These are phyloP conservation scores for Beta corolliflora DNA, from an alignment of 179 eudicot species.

Conservation along the genomic window DNA sequence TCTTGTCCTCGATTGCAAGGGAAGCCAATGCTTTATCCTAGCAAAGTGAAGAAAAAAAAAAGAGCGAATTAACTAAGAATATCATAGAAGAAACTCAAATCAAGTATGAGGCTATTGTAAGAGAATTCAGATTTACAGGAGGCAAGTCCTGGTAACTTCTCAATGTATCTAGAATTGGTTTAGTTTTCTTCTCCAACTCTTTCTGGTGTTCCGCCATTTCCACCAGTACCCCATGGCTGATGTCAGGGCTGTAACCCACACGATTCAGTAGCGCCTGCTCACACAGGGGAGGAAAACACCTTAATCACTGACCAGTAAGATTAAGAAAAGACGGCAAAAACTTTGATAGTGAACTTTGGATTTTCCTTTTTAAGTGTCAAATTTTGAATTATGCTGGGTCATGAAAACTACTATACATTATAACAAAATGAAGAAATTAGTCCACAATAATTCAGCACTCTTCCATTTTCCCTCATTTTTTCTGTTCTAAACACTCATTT, in stretches of 20 bases:
- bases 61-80: neutral
- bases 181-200: constrained; percentile 90
- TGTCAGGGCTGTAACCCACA: constrained; percentile 87
- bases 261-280: constrained; percentile 83
- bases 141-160: constrained; percentile 37
- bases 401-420: neutral
- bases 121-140: constrained; percentile 53
- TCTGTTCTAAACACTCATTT: neutral
- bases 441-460: neutral
- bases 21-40: constrained; percentile 97
- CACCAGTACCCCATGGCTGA: constrained; percentile 88
- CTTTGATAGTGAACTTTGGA: neutral
- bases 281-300: neutral
- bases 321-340: neutral
- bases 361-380: neutral
- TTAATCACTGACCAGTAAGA: neutral
- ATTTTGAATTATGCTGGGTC: neutral
- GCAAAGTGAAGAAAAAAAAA: neutral
- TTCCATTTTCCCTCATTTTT: neutral
- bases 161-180: constrained; percentile 88
- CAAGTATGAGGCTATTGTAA: neutral
- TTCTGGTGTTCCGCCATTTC: constrained; percentile 93
- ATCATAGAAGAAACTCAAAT: neutral
- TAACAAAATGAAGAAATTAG: neutral
- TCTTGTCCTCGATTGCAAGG: constrained; percentile 93